These are phyloP conservation scores for Rubus parviflorus DNA, from an alignment of 306 rosid genomes.

Conservation along the genomic window DNA sequence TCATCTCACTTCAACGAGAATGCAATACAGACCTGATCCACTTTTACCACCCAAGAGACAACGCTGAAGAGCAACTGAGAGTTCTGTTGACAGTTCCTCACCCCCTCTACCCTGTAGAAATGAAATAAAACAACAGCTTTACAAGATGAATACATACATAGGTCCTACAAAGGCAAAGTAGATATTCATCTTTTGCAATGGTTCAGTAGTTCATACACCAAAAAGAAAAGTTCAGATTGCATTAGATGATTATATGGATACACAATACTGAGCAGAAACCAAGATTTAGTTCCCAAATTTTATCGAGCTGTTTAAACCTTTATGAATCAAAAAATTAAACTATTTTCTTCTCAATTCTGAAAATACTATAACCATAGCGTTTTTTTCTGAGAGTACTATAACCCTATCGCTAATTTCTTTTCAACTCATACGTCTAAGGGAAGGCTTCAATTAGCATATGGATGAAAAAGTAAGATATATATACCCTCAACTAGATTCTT, in stretches of 20 bases:
- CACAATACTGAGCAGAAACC: background rate
- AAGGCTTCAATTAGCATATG: background rate
- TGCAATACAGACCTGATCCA: slow-evolving; percentile 18
- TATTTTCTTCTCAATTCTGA: too few relatives aligned
- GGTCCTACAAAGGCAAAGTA: background rate
- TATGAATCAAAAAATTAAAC: too few relatives aligned
- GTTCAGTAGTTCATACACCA: background rate
- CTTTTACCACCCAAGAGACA: slow-evolving; percentile 47
- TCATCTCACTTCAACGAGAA: slow-evolving; percentile 18
- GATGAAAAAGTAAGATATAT: background rate
- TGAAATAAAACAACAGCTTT: background rate
- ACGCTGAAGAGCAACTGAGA: slow-evolving; percentile 60
- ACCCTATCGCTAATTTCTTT: background rate
- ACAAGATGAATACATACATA: background rate
- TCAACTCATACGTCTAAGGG: background rate
- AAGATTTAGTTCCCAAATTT: background rate
- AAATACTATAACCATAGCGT: background rate
- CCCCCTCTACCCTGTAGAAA: slow-evolving; percentile 79
- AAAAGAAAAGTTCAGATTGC: background rate
- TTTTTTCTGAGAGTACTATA: background rate
- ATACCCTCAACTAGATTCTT: background rate
- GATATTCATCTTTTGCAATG: background rate
- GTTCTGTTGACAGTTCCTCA: slow-evolving; percentile 77
- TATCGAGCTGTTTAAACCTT: background rate
- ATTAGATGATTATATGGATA: background rate